phyloP scores from a whole-genome alignment of 2,329 filamentous ascomycete genomes.

The Blastomyces gilchristii region DNA sequence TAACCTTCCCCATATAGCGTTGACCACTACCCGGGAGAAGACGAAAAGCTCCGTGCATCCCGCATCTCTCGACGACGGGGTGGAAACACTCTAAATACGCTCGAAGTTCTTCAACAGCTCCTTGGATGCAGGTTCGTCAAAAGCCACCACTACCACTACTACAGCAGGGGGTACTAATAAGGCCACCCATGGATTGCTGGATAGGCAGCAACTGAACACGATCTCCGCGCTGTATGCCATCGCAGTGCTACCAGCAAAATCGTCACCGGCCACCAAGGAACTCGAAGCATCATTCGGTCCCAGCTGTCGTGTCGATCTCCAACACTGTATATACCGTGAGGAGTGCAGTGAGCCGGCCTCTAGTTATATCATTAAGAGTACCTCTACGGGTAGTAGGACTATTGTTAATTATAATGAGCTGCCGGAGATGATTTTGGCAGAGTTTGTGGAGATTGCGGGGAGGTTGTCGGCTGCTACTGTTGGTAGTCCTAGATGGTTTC shows the following conservation, averaged over 20 bases:
- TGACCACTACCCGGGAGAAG: constrained; percentile 57
- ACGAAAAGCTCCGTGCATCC: constrained; percentile 61
- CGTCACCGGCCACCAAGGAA: constrained; percentile 42
- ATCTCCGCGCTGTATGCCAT: constrained; percentile 29
- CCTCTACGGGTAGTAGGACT: constrained; percentile 51
- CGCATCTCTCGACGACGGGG: constrained; percentile 51
- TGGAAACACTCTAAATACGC: constrained; percentile 62
- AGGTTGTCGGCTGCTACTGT: constrained; percentile 6
- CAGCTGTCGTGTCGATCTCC: constrained; percentile 39
- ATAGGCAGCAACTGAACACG: not conserved
- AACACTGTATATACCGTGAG: constrained; percentile 51
- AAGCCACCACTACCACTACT: not conserved
- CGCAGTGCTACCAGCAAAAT: constrained; percentile 43
- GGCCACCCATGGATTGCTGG: not conserved
- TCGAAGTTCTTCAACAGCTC: constrained; percentile 60
- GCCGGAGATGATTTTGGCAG: constrained; percentile 54
- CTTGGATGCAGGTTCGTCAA: constrained; percentile 21
- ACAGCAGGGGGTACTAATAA: not conserved
- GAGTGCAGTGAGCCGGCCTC: constrained; percentile 49
- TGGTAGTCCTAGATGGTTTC: constrained; percentile 46
- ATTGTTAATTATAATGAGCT: constrained; percentile 61
- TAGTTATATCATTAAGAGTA: constrained; percentile 58
- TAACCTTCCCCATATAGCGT: constrained; percentile 38
- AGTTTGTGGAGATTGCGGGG: constrained; percentile 45
- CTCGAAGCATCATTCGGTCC: constrained; percentile 47